Evolutionary conservation across 139 green algal genomes (phyloP).

Genomic region (Chlorella sorokiniana): DNA sequence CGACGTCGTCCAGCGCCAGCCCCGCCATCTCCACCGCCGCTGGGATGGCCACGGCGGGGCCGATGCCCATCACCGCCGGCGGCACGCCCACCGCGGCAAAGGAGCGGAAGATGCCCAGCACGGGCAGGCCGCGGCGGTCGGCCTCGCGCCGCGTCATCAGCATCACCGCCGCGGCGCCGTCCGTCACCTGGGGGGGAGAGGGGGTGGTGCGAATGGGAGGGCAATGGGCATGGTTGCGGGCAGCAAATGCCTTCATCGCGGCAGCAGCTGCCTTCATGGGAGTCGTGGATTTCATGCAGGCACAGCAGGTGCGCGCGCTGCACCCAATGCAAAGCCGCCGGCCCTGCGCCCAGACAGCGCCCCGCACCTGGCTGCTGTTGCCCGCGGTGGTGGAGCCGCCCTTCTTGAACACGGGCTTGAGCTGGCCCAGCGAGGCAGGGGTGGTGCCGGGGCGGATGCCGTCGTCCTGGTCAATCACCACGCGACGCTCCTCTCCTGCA

Average conservation of each 20-base stretch:
- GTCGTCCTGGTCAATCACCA: slow-evolving; percentile 88
- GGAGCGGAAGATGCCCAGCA: slow-evolving; percentile 91
- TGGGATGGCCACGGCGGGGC: slow-evolving; percentile 95
- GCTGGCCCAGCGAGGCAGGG: slow-evolving; percentile 66
- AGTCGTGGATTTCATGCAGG: too few species aligned
- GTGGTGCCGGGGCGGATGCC: slow-evolving; percentile 85
- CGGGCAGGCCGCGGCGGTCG: slow-evolving; percentile 73
- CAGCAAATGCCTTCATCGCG: too few species aligned
- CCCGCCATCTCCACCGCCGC: slow-evolving; percentile 82
- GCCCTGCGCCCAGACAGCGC: too few species aligned
- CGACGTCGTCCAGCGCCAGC: slow-evolving; percentile 89
- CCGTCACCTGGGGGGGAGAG: slow-evolving; percentile 78
- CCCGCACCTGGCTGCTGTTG: slow-evolving; percentile 85
- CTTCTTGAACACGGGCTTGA: slow-evolving; percentile 94
- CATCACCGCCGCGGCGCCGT: slow-evolving; percentile 90
- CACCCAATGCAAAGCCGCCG: too few species aligned
- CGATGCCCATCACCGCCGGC: slow-evolving; percentile 96
- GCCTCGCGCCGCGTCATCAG: slow-evolving; percentile 95
- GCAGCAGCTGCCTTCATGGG: too few species aligned
- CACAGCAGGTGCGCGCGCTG: not conserved
- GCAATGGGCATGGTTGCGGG: not conserved
- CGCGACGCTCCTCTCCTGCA: slow-evolving; percentile 65
- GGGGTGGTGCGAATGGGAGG: not conserved
- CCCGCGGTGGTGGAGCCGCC: slow-evolving; percentile 93
- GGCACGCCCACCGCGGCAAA: slow-evolving; percentile 94